Evolutionary conservation across 495 filamentous ascomycete species (phyloP).

Genomic region (Podospora anserina): DNA sequence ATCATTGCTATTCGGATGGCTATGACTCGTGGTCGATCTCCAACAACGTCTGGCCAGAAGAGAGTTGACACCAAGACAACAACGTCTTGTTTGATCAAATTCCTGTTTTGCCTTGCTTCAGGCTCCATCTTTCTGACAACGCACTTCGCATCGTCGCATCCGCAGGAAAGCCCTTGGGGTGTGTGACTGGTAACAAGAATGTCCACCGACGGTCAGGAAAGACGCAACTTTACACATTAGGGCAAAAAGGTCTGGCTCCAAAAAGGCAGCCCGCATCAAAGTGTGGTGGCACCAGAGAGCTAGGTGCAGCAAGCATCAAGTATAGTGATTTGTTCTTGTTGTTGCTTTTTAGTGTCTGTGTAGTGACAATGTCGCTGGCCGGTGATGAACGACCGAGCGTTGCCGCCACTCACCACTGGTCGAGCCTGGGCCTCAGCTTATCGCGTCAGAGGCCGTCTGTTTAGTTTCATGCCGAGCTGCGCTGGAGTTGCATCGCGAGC

Average conservation of each 20-base stretch:
- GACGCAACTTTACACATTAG: neutral
- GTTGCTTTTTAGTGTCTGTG: neutral
- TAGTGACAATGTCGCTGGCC: conserved; percentile 1
- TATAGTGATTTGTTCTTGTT: neutral
- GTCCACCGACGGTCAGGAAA: neutral
- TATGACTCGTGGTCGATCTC: neutral
- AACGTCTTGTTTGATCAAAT: neutral
- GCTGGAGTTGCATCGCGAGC: neutral
- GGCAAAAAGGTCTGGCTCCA: neutral
- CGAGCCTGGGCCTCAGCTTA: neutral
- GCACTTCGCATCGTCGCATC: neutral
- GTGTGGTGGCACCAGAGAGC: conserved; percentile 15
- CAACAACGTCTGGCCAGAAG: neutral
- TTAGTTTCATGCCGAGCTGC: conserved; percentile 1
- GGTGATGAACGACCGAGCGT: conserved; percentile 2
- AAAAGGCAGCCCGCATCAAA: conserved; percentile 9
- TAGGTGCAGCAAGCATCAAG: neutral
- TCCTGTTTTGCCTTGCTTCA: neutral
- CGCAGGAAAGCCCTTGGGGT: neutral
- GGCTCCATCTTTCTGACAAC: neutral
- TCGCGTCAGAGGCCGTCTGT: conserved; percentile 2
- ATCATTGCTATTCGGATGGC: neutral
- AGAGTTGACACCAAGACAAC: neutral
- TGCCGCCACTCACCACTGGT: conserved; percentile 1
- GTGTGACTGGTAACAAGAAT: neutral